Base-by-base conservation (phyloP, 768 basidiomycete species). In the Pleurotus tuoliensis region DNA sequence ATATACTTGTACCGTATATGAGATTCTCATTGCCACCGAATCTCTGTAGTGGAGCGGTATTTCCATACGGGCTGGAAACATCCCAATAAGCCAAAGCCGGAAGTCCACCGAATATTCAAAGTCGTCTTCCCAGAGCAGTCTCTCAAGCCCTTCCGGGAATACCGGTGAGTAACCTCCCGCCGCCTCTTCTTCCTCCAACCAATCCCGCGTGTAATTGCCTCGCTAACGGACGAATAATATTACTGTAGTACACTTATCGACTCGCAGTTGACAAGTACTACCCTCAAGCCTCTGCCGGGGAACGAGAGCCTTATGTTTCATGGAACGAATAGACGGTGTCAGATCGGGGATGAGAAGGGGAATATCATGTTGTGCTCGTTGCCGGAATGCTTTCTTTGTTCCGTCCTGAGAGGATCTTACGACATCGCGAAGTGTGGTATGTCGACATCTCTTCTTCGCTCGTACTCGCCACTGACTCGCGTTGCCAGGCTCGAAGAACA, bases 301-400 rank as follows among this genome's bases (percentile, higher is more conserved):
- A 81, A 82, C 59, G 86, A 87, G 66, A 78, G 77, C 59, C 68
- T 86, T 1, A 74, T 86, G 24, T 88, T 87, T 62, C 86, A 88
- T 66, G 86, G 86, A n/a, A 88, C 84, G 12, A 81, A 76, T 52
- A 76, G 84, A 50, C 71, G 68, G 7, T 88, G 86, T 61, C 65
- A 76, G 3, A 59, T 88, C 6, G 86, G 76, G n/a, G 86, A 88
- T 49, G 77, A 76, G 18, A 66, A 64, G 7, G 69, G 66, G 45
- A 73, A 78, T 38, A 68, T 76, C 20, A 68, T 76, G n/a, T 72
- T 81, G 12, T 88, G 86, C 59, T 60, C 64, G 47, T 68, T 80
- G 7, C 63, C 77, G 11, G 73, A 75, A 55, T 88, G 86, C 51
- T 74, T 70, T 58, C 65, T 88, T 22, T 88, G 86, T 60, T 71